These are phyloP conservation scores for Malassezia globosa DNA, from an alignment of 1,284 basidiomycete genomes.

Conservation along the genomic window DNA sequence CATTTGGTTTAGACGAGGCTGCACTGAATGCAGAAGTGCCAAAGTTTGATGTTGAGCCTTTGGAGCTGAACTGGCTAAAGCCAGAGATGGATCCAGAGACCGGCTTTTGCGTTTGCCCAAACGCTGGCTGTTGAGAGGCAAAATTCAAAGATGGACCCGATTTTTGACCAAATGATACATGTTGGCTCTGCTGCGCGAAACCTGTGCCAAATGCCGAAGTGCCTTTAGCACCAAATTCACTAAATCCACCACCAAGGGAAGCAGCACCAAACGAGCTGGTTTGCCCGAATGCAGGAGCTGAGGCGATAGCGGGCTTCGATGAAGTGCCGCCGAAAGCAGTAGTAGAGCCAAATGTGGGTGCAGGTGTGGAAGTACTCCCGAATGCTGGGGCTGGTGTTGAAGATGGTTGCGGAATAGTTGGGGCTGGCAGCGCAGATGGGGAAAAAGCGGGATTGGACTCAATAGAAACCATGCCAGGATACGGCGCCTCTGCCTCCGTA, in stretches of 20 bases:
- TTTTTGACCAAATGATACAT: too few species aligned
- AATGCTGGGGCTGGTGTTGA: slow-evolving; percentile 19
- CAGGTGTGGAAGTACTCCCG: slow-evolving; percentile 25
- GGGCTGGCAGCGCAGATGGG: not conserved
- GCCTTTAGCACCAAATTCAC: slow-evolving; percentile 15
- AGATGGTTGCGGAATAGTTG: not conserved
- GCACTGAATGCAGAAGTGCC: not conserved
- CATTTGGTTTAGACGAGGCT: slow-evolving; percentile 15
- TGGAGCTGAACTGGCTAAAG: slow-evolving; percentile 18
- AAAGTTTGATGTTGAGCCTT: slow-evolving; percentile 17
- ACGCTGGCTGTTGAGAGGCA: not conserved
- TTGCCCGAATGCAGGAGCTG: slow-evolving; percentile 17
- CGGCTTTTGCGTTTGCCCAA: not conserved
- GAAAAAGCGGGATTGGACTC: not conserved
- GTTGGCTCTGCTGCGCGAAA: too few species aligned
- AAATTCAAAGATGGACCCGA: not conserved
- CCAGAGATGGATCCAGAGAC: not conserved
- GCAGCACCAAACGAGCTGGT: not conserved
- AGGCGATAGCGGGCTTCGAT: slow-evolving; percentile 21
- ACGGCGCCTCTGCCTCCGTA: slow-evolving; percentile 49
- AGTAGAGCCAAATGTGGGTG: slow-evolving; percentile 19
- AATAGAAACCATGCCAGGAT: slow-evolving; percentile 47
- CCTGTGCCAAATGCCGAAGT: slow-evolving; percentile 46
- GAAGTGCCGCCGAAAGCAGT: slow-evolving; percentile 22
- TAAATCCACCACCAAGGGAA: not conserved